Evolutionary conservation across 345 rosid species (phyloP), one percentile per base, ranked within the genome.

Genomic region (Salix arbutifolia): DNA sequence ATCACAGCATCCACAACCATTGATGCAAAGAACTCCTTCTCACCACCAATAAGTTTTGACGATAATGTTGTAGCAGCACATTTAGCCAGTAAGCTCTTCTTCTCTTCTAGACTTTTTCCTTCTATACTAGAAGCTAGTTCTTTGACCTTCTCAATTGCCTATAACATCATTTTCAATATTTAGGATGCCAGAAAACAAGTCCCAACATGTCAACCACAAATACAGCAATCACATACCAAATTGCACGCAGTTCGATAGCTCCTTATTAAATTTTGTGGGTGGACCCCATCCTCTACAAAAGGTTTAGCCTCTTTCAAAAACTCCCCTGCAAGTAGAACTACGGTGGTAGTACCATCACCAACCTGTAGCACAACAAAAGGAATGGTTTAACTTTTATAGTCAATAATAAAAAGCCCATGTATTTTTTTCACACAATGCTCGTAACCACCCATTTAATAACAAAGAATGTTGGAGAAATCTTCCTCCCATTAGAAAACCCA

Each of bases 261-360:
- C 76, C 96, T 86, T 35, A 94, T 96, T 74, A 96, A 67, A 82
- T 90, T 96, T 83, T 94, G 99, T 12, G 99, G 84, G 82, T 94
- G 98, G 77, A 94, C 99, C 37, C 99, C 99, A 42, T 96, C 97
- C 80, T 96, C 98, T 33, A 96, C 83, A 71, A 94, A 96, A 69
- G 99, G 98, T 77, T 96, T 96, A 61, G 99, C 99, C 88, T 94
- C 98, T 87, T 78, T 96, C 88, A 94, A 78, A 83, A 96, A 94
- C 86, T 96, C 99, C 30, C 90, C 94, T 0, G 98, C 97, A 61
- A 96, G 93, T 4, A 96, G 88, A 72, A 94, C 99, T 25, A 96
- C 99, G 1, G 98, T 94, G 18, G 99, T 94, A 21, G 99, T 96
- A 35, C 99, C 99, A 82, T 96, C 99, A 61, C 99, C 99, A 46